Evolutionary conservation across 1,139 yeast genomes (phyloP), one percentile per base, ranked within the genome.

Genomic region (Casaregolazyma suthepensis): DNA sequence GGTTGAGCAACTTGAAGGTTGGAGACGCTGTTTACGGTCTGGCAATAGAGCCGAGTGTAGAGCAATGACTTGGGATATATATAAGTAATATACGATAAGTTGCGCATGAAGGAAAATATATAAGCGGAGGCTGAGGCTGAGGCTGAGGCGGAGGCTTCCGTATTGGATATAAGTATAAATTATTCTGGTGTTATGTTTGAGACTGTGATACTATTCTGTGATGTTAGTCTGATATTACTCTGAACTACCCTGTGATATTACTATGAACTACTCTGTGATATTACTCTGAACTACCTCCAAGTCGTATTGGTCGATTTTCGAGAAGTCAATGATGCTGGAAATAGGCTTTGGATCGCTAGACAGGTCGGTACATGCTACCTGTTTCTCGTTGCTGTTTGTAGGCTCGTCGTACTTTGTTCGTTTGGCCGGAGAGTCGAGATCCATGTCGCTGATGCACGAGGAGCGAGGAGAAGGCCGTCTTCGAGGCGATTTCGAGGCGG

Each of bases 11-110:
- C 22, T 45, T 58, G 31, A 56, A 57, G 46, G 50, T 57, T 26
- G 58, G 54, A 26, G 54, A 52, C 26, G 52, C 55, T 5, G 60
- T 59, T 23, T 59, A 58, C 51, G 62, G 62, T 22, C 46, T 59
- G 48, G 62, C 62, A 44, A 59, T 59, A 50, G 62, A 59, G 48
- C 57, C 50, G 19, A 47, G 18, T 47, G 50, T 47, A 47, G 50
- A 47, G 44, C 42, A 38, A 22, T 47, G 40, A 26, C 42, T 20
- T 47, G 38, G 26, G n/a, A 46, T 46, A 47, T 47, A 47, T 59
- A 22, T 22, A 17, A 31, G 37, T 44, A 29, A 44, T 44, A 44
- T 44, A 18, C n/a, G 44, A 42, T 12, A 42, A 42, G 26, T 42
- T 19, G 44, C 15, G 37, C 19, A 31, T 43, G 22, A 43, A 6